These are phyloP conservation scores for Myriosclerotinia curreyana DNA, from an alignment of 2,329 filamentous ascomycete species.

Conservation along the genomic window DNA sequence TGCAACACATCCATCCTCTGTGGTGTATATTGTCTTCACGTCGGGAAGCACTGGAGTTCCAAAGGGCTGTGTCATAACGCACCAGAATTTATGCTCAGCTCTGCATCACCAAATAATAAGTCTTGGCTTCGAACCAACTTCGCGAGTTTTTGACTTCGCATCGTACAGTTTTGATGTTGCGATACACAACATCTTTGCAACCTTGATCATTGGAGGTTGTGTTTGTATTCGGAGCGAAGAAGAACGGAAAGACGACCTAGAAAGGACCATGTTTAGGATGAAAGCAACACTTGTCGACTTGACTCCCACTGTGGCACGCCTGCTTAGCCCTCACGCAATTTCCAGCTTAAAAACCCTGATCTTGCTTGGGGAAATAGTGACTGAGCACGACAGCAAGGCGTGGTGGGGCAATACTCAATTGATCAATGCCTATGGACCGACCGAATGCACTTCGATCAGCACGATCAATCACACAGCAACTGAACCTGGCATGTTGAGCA, in stretches of 20 bases:
- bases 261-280: conserved; percentile 22
- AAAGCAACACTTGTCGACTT: conserved; percentile 25
- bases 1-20: too few relatives aligned
- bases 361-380: conserved; percentile 86
- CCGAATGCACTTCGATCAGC: conserved; percentile 49
- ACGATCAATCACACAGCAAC: not conserved
- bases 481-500: too few relatives aligned
- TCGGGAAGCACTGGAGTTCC: conserved; percentile 33
- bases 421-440: conserved; percentile 68
- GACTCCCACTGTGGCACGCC: conserved; percentile 47
- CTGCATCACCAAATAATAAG: not conserved
- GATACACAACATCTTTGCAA: conserved; percentile 25
- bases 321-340: conserved; percentile 79
- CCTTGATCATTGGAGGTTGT: conserved; percentile 26
- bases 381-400: conserved; percentile 46
- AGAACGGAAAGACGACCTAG: conserved; percentile 24
- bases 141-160: conserved; percentile 29
- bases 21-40: conserved; percentile 28
- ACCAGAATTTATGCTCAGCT: conserved; percentile 1
- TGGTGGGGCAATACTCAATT: conserved; percentile 42
- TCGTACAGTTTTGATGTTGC: conserved; percentile 29
- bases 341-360: conserved; percentile 68
- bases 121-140: not conserved
- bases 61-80: conserved; percentile 25
- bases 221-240: conserved; percentile 31